Base-by-base conservation (phyloP, 148 eudicot species). In the Rhododendron ferrugineum region DNA sequence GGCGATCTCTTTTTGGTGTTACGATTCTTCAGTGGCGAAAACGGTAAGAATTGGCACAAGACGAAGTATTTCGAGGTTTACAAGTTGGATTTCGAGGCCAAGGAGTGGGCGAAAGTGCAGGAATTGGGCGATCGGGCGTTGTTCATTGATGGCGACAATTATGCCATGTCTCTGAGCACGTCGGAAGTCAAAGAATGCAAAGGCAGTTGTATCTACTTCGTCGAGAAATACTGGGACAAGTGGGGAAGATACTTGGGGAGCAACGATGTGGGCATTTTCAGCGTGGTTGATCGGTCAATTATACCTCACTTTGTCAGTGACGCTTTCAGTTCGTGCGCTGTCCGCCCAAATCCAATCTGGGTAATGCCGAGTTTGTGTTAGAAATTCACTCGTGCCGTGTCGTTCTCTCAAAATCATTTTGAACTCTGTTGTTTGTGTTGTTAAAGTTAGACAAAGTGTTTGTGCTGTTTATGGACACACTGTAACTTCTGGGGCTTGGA, bases 221-320 rank as follows among this genome's bases (percentile, higher is more conserved):
- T 85, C 11, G 86, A 85, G 72, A 85, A 85, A 46, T 66, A 79
- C 44, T 85, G 86, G 86, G 47, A 79, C 81, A 79, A n/a, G 54
- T 44, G 73, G 28, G 81, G 86, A 2, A 85, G 86, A 50, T 85
- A 79, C 44, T 78, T 6, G 0, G 60, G 64, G n/a, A 34, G 78
- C 32, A 50, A 66, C 22, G 86, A 85, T 34, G 37, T 79, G 78
- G 86, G 86, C 22, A 37, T 85, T 36, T 85, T 78, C 83, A 34
- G 80, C 23, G 6, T 85, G 58, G 74, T 60, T 4, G 34, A 85
- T 32, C 7, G 3, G 30, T 16, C 0, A 0, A 40, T 85, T 28
- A 50, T 49, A 47, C 78, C 78, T 22, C 28, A 22, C 28, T 66
- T 78, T 42, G 49, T 85, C 78, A 85, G 83, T 46, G 76, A 79